A percentile compares a stretch with the other conserved stretches of the same genome.
These are phyloP conservation scores for Silene vulgaris DNA, from an alignment of 179 eudicot species.

Conservation along the genomic window DNA sequence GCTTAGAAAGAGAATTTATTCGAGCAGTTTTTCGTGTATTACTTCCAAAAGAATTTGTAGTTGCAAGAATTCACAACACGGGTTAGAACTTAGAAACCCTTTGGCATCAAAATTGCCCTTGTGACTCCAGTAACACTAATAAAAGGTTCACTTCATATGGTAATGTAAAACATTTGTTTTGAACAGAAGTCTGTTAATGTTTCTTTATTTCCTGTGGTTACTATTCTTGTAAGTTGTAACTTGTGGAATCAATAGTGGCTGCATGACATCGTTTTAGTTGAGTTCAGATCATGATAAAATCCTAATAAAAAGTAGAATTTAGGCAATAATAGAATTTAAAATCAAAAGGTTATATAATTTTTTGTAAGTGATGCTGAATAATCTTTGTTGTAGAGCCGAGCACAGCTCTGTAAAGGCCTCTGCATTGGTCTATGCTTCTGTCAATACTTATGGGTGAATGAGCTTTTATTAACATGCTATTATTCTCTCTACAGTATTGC, in stretches of 20 bases:
- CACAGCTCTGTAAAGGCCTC: neutral
- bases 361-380: neutral
- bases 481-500: constrained; percentile 61
- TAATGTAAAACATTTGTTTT: neutral
- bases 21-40: neutral
- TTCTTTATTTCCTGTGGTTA: neutral
- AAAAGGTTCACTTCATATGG: too few species aligned
- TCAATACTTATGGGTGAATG: neutral
- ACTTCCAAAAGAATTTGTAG: too few species aligned
- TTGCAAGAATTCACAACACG: too few species aligned
- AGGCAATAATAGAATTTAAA: neutral
- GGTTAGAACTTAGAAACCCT: neutral
- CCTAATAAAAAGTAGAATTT: neutral
- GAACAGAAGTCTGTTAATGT: neutral
- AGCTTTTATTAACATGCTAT: constrained; percentile 11
- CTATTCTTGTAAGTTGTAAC: neutral
- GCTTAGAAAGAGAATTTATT: neutral
- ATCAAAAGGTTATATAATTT: neutral
- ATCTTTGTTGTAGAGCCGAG: neutral
- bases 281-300: neutral
- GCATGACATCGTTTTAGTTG: neutral
- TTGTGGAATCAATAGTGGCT: neutral
- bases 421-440: neutral
- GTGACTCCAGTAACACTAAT: too few species aligned
- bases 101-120: too few species aligned